Base-by-base conservation (phyloP, 495 filamentous ascomycete species). In the Pseudoneurospora amorphoporcata region DNA sequence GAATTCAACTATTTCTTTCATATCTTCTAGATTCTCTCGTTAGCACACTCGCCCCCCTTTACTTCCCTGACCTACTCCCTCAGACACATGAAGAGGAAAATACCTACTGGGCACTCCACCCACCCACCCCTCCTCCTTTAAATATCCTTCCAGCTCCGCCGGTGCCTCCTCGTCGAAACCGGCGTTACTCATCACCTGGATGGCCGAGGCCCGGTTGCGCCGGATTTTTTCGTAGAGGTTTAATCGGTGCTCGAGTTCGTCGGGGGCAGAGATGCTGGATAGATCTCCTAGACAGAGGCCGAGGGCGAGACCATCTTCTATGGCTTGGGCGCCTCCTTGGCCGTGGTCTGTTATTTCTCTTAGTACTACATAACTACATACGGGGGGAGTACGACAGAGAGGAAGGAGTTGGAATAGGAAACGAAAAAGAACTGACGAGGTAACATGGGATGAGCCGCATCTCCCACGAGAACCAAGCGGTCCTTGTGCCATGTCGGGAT, bases 381-480 rank as follows among this genome's bases (percentile, higher is more conserved):
- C 23, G 23, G 23, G 23, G 23, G 23, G 0, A 23, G 23, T 23
- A 23, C 23, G 39, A 40, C 10, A 4, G 39, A 4, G 14, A 4
- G 40, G 14, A 16, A 16, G 14, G 40, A 37, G 5, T 37, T 37
- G 40, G 53, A 61, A 38, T 23, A 32, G n/a, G 9, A 5, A 69
- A 10, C 1, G 35, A 12, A 14, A 17, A 3, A 39, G 7, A 6
- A 76, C 77, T 69, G 61, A 80, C 80, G 79, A 12, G 82, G 85
- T 8, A 87, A 77, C 86, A 85, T 83, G 2, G 85, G 81, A 77
- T 86, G 86, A 32, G 82, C 85, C 3, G 85, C 84, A 72, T 87
- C 84, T 10, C 86, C 85, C 0, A 83, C 79, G 0, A 86, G 76
- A 0, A 84, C 75, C 17, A 85, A 38, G 4, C 76, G 81, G 8